Evolutionary conservation across 176 grass and related monocot species (phyloP).

Genomic region (Cenchrus fungigraminus): DNA sequence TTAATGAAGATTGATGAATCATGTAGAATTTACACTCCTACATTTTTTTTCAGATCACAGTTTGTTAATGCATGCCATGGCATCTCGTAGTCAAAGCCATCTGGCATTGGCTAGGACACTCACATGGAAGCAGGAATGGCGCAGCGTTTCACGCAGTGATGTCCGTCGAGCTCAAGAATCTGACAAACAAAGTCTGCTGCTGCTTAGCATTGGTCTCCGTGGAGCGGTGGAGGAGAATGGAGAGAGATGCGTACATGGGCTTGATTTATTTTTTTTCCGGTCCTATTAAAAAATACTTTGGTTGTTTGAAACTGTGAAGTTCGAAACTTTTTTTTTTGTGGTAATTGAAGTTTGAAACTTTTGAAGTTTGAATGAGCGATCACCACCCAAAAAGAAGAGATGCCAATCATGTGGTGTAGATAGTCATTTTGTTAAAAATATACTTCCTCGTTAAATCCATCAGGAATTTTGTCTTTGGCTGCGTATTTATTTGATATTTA

Average conservation of each 20-base stretch:
- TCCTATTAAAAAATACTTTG: neutral
- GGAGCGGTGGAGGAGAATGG: neutral
- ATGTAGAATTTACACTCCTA: neutral
- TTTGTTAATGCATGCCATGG: neutral
- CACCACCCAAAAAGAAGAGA: neutral
- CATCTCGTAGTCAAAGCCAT: neutral
- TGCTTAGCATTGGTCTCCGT: neutral
- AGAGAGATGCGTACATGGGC: neutral
- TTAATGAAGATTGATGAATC: neutral
- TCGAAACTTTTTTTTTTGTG: too few species aligned
- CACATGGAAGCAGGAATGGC: neutral
- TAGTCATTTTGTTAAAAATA: too few species aligned
- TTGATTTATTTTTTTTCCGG: neutral
- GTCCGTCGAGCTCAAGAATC: conserved; percentile 6
- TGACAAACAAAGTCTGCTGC: neutral
- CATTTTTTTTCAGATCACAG: neutral
- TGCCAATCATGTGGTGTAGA: neutral
- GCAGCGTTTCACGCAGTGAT: conserved; percentile 32
- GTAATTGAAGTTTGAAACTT: neutral
- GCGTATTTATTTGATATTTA: too few species aligned
- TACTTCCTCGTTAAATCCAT: too few species aligned
- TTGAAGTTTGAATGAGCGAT: neutral
- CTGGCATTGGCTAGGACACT: neutral
- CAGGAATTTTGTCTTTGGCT: too few species aligned
- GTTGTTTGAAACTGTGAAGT: neutral